phyloP scores from a whole-genome alignment of 192 early-diverging fungal species.

The Backusella australiensis region DNA sequence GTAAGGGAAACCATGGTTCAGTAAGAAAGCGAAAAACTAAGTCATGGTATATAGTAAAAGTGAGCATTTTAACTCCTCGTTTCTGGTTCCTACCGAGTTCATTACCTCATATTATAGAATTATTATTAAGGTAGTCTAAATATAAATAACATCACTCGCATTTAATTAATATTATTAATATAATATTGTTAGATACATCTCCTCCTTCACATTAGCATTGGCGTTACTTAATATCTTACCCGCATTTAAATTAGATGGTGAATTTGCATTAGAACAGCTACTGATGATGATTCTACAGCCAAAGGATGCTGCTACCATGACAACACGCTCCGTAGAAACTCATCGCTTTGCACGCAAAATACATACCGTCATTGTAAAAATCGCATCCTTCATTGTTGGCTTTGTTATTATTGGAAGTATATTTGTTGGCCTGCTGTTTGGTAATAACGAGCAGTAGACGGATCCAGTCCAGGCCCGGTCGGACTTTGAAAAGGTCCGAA shows the following conservation, averaged over 20 bases:
- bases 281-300: conserved; percentile 16
- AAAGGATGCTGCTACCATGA: not conserved
- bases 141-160: not conserved
- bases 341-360: conserved; percentile 1
- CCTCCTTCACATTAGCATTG: conserved; percentile 67
- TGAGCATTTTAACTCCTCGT: conserved; percentile 55
- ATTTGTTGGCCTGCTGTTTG: conserved; percentile 13
- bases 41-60: conserved; percentile 43
- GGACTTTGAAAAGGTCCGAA: too few species aligned
- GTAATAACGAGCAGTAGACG: too few species aligned
- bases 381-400: conserved; percentile 20
- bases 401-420: conserved; percentile 36
- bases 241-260: conserved; percentile 67
- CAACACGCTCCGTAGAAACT: conserved; percentile 12
- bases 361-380: conserved; percentile 14
- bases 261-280: conserved; percentile 51
- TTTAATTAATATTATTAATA: not conserved
- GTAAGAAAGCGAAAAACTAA: not conserved
- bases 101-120: conserved; percentile 57
- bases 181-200: conserved; percentile 48
- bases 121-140: conserved; percentile 46
- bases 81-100: conserved; percentile 53
- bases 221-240: conserved; percentile 74
- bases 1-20: conserved; percentile 28
- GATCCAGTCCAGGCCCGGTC: too few species aligned